Conservation (phyloP, 371 early-diverging fungal species). For the Mortierella sp. region DNA sequence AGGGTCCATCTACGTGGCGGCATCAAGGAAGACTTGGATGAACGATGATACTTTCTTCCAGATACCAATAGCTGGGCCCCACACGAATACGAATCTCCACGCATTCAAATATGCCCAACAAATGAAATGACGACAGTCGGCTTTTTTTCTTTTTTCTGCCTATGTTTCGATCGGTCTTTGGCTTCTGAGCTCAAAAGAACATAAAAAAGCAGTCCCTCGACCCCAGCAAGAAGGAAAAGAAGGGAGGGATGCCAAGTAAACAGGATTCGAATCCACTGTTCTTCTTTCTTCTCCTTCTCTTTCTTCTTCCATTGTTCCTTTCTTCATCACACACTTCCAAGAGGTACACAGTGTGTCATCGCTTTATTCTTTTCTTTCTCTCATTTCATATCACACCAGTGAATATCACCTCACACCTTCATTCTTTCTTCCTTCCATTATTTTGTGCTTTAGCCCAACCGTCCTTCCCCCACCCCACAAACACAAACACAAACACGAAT, state of each 20-base stretch:
- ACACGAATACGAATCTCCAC: not conserved
- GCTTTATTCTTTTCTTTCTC: not conserved
- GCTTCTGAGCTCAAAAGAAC: not conserved
- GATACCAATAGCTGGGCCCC: not conserved
- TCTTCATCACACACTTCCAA: not conserved
- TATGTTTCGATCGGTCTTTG: not conserved
- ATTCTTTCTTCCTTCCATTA: not conserved
- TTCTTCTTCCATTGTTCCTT: not conserved
- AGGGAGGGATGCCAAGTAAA: not conserved
- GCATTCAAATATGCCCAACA: not conserved
- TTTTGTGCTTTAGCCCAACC: constrained; percentile 14
- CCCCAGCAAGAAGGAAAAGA: not conserved
- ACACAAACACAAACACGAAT: not conserved
- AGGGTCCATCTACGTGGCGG: not conserved
- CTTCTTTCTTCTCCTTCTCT: not conserved
- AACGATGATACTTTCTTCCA: not conserved
- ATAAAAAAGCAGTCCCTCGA: not conserved
- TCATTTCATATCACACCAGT: not conserved
- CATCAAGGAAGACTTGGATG: not conserved
- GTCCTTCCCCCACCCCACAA: not conserved
- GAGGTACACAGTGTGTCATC: not conserved
- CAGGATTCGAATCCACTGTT: not conserved
- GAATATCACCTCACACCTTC: not conserved
- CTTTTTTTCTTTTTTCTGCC: not conserved
- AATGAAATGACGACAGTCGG: not conserved